Conservation (phyloP, 331 rosid genomes). For the Arachis monticola region DNA sequence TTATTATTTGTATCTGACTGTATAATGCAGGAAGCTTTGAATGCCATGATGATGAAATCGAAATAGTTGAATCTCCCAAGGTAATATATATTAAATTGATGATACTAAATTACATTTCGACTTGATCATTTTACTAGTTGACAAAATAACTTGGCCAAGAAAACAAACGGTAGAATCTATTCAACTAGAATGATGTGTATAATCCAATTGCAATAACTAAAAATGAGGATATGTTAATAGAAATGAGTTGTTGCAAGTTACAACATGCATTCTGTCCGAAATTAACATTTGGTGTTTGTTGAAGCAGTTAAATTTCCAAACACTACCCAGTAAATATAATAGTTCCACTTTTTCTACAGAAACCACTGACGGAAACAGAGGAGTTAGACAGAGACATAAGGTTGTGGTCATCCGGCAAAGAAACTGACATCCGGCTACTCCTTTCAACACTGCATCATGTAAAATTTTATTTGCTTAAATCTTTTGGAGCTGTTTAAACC, state of each 20-base stretch:
- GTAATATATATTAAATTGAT: conserved; percentile 48
- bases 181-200: not conserved
- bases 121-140: not conserved
- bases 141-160: not conserved
- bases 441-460: conserved; percentile 87
- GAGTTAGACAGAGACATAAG: conserved; percentile 66
- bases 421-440: conserved; percentile 73
- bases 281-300: not conserved
- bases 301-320: conserved; percentile 29
- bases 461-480: conserved; percentile 33
- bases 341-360: conserved; percentile 34
- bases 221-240: not conserved
- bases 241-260: not conserved
- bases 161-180: not conserved
- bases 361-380: conserved; percentile 57
- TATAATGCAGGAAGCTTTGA: conserved; percentile 57
- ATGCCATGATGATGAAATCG: conserved; percentile 42
- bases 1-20: conserved; percentile 28
- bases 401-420: conserved; percentile 90
- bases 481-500: not conserved
- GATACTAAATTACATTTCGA: not conserved
- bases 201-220: not conserved
- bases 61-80: conserved; percentile 54
- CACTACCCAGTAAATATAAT: not conserved
- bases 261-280: not conserved